These are phyloP conservation scores for Hygrophorus pudorinus DNA, from an alignment of 768 basidiomycete genomes.

Conservation along the genomic window DNA sequence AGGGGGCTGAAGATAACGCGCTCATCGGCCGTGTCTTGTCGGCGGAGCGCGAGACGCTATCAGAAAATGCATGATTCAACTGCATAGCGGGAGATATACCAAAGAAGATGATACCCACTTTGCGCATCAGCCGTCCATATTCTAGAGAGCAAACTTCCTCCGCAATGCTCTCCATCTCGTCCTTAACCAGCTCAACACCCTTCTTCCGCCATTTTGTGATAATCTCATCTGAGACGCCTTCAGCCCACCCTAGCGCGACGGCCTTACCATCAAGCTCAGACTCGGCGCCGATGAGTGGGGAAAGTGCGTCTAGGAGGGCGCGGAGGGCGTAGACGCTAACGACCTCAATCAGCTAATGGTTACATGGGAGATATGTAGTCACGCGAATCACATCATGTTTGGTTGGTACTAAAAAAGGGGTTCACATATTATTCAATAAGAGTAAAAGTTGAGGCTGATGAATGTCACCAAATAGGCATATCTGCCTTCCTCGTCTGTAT, in stretches of 20 bases:
- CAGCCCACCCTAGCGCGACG: constrained; percentile 55
- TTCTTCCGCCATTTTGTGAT: constrained; percentile 51
- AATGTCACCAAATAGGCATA: constrained; percentile 56
- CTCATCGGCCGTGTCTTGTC: constrained; percentile 49
- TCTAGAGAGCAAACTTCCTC: constrained; percentile 51
- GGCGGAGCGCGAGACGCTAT: constrained; percentile 70
- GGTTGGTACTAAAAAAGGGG: constrained; percentile 49
- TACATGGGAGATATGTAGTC: not conserved
- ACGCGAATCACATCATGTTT: constrained; percentile 56
- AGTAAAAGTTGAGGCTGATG: not conserved
- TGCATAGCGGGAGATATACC: not conserved
- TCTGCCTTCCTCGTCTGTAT: constrained; percentile 67
- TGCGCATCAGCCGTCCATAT: constrained; percentile 63
- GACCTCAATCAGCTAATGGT: constrained; percentile 1
- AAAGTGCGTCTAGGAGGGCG: constrained; percentile 64
- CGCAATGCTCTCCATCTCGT: constrained; percentile 52
- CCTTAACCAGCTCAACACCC: constrained; percentile 41
- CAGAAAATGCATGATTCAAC: not conserved
- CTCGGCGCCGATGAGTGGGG: constrained; percentile 85
- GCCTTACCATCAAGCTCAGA: constrained; percentile 40
- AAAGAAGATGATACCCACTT: constrained; percentile 28
- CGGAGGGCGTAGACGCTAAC: constrained; percentile 67
- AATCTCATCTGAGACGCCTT: constrained; percentile 37
- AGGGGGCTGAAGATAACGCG: constrained; percentile 50
- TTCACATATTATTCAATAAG: constrained; percentile 3